Evolutionary conservation across 192 early-diverging fungal species (phyloP).

Genomic region (Backusella parvicylindrica): DNA sequence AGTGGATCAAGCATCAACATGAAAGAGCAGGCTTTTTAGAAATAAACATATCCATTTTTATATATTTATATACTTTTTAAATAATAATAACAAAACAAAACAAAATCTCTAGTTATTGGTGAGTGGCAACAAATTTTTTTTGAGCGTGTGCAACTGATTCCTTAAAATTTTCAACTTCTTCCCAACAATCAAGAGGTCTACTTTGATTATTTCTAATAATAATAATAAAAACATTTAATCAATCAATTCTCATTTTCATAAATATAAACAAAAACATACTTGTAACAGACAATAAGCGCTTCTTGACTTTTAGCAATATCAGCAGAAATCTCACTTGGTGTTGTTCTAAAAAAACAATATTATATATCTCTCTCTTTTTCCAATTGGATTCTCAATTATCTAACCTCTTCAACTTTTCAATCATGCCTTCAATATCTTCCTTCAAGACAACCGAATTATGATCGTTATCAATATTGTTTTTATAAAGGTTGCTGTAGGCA

Average conservation of each 20-base stretch:
- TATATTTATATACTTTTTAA: neutral
- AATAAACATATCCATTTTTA: neutral
- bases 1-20: neutral
- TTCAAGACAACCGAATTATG: slow-evolving; percentile 25
- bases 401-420: slow-evolving; percentile 31
- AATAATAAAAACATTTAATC: neutral
- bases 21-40: neutral
- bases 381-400: neutral
- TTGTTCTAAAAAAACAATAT: neutral
- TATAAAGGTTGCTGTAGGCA: slow-evolving; percentile 5
- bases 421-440: slow-evolving; percentile 30
- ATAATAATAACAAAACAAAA: neutral
- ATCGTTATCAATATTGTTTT: slow-evolving; percentile 30
- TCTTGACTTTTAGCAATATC: slow-evolving; percentile 27
- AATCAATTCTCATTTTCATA: neutral
- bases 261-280: slow-evolving; percentile 9
- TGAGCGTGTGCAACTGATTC: slow-evolving; percentile 31
- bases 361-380: neutral
- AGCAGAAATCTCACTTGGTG: slow-evolving; percentile 25
- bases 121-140: slow-evolving; percentile 27
- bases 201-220: slow-evolving; percentile 21
- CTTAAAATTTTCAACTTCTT: slow-evolving; percentile 35
- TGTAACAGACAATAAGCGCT: slow-evolving; percentile 33
- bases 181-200: slow-evolving; percentile 35
- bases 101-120: slow-evolving; percentile 19